These are phyloP conservation scores for Coemansia furcata DNA, from an alignment of 192 early-diverging fungal species.

Conservation along the genomic window DNA sequence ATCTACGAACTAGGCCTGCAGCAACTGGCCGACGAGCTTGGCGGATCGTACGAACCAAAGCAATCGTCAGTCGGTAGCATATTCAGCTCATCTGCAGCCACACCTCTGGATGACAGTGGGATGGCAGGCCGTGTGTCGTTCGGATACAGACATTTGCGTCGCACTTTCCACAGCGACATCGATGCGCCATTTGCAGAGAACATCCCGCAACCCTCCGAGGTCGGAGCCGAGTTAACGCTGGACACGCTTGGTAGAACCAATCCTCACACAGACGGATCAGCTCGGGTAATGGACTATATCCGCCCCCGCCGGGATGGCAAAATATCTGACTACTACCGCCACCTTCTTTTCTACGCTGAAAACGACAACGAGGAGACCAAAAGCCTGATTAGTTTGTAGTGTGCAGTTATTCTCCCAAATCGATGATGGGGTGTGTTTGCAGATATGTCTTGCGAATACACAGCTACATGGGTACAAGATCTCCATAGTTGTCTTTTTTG, in stretches of 20 bases:
- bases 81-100: slow-evolving; percentile 31
- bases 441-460: neutral
- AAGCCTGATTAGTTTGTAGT: slow-evolving; percentile 19
- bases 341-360: slow-evolving; percentile 22
- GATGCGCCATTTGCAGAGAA: slow-evolving; percentile 36
- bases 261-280: slow-evolving; percentile 39
- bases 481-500: neutral
- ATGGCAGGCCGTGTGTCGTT: slow-evolving; percentile 17
- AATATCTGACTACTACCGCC: slow-evolving; percentile 34
- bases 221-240: slow-evolving; percentile 37
- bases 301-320: slow-evolving; percentile 41
- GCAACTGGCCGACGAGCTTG: slow-evolving; percentile 47
- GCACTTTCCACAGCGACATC: slow-evolving; percentile 28
- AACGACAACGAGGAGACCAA: slow-evolving; percentile 8
- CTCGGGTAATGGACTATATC: slow-evolving; percentile 43
- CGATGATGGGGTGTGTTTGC: neutral
- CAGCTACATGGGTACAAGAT: neutral
- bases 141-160: slow-evolving; percentile 20
- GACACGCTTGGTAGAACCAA: slow-evolving; percentile 42
- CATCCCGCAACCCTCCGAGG: slow-evolving; percentile 35
- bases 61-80: slow-evolving; percentile 29
- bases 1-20: slow-evolving; percentile 50
- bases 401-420: neutral
- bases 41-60: slow-evolving; percentile 49
- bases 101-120: slow-evolving; percentile 28